Conservation (phyloP, 352 stramenopile species). For the Pythium brachiatum region DNA sequence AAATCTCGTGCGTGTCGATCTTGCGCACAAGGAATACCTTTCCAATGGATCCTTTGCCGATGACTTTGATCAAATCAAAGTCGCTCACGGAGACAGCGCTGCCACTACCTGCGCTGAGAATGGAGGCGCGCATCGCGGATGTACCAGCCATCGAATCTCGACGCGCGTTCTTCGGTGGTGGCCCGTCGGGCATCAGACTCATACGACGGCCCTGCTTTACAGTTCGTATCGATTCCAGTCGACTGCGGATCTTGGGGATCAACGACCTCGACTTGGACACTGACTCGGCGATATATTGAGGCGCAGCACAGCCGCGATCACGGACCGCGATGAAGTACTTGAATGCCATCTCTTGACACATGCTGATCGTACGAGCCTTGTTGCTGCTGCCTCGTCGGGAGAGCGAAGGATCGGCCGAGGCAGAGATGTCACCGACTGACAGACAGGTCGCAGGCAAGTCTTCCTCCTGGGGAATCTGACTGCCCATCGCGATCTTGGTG, state of each 20-base stretch:
- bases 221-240: constrained; percentile 65
- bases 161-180: constrained; percentile 43
- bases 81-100: constrained; percentile 73
- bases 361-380: constrained; percentile 72
- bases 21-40: constrained; percentile 89
- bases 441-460: constrained; percentile 62
- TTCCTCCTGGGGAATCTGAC: constrained; percentile 48
- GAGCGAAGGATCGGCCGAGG: constrained; percentile 26
- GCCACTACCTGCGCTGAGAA: constrained; percentile 34
- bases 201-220: constrained; percentile 50
- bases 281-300: constrained; percentile 63
- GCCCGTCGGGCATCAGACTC: constrained; percentile 20
- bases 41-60: constrained; percentile 82
- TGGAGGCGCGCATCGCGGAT: constrained; percentile 56
- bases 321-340: constrained; percentile 66
- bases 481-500: constrained; percentile 35
- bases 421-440: constrained; percentile 55
- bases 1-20: constrained; percentile 88
- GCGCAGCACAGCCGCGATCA: constrained; percentile 44
- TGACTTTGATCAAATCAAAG: constrained; percentile 83
- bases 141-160: constrained; percentile 39
- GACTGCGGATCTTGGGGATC: constrained; percentile 58
- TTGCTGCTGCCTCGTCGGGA: constrained; percentile 60
- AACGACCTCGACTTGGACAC: constrained; percentile 57
- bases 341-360: constrained; percentile 68